Percentiles rank a stretch among this genome's conserved stretches.
These are phyloP conservation scores for Pachysolen tannophilus DNA, from an alignment of 805 yeast genomes.

Conservation along the genomic window DNA sequence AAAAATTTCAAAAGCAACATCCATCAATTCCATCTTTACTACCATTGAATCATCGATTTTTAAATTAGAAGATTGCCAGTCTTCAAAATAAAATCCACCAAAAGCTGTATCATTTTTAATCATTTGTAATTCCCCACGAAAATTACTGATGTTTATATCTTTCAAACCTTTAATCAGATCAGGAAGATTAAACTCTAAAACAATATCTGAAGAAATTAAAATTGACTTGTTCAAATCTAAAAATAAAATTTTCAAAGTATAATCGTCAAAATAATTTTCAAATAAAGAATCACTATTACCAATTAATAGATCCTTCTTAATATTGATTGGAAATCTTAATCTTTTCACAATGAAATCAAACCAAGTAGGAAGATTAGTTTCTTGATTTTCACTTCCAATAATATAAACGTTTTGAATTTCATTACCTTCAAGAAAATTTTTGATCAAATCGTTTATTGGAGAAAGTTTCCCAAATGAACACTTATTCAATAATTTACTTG, in stretches of 20 bases:
- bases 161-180: too few species aligned
- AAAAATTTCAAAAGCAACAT: slow-evolving; percentile 14
- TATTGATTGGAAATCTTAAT: slow-evolving; percentile 6
- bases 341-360: slow-evolving; percentile 6
- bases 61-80: slow-evolving; percentile 16
- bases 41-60: slow-evolving; percentile 1
- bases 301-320: too few species aligned
- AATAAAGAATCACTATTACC: not conserved
- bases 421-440: not conserved
- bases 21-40: slow-evolving; percentile 8
- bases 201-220: too few species aligned
- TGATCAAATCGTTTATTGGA: slow-evolving; percentile 6
- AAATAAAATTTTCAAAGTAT: not conserved
- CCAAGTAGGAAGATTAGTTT: slow-evolving; percentile 2
- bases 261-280: not conserved
- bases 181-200: too few species aligned
- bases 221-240: not conserved
- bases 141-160: too few species aligned
- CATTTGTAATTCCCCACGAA: not conserved
- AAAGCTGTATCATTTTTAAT: slow-evolving; percentile 6
- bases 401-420: not conserved
- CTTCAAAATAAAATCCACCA: slow-evolving; percentile 11
- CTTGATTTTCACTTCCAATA: not conserved
- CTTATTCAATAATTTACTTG: not conserved
- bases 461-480: not conserved